Conservation (phyloP, 257 asterid genomes). For the Ilex aquifolium region DNA sequence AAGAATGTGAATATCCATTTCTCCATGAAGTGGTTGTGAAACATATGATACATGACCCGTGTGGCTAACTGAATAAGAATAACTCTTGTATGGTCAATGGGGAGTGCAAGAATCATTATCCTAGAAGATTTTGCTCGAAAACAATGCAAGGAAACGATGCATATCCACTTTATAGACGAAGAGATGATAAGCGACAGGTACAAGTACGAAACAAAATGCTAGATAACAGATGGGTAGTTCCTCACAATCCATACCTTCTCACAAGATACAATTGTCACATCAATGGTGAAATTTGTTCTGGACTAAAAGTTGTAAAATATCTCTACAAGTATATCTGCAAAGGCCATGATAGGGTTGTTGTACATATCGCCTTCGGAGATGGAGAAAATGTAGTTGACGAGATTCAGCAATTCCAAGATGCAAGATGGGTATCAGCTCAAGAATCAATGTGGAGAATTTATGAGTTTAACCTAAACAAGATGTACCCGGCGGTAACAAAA, state of each 20-base stretch:
- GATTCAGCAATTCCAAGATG: constrained; percentile 3
- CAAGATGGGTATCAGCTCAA: constrained; percentile 11
- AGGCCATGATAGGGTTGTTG: neutral
- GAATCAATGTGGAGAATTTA: constrained; percentile 16
- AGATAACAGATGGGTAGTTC: neutral
- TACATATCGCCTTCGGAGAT: neutral
- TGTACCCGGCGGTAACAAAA: neutral
- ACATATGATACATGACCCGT: no score
- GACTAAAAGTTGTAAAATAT: no score
- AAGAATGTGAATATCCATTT: no score
- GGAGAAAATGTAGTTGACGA: constrained; percentile 3
- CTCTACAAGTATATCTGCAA: no score
- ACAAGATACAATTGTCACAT: no score
- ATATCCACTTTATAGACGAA: neutral
- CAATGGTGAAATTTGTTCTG: no score
- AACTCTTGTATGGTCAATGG: no score
- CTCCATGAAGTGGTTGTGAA: no score
- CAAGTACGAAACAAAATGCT: neutral
- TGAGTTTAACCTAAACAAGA: constrained; percentile 9
- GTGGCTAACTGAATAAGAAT: no score
- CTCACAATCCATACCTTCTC: neutral
- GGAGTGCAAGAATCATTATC: no score
- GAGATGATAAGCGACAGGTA: neutral
- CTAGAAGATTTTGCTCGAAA: no score
- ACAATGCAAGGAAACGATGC: neutral